A percentile compares a stretch with the other conserved stretches of the same genome.
phyloP scores from a whole-genome alignment of 1,284 basidiomycete species.

The Cryptococcus sp. region DNA sequence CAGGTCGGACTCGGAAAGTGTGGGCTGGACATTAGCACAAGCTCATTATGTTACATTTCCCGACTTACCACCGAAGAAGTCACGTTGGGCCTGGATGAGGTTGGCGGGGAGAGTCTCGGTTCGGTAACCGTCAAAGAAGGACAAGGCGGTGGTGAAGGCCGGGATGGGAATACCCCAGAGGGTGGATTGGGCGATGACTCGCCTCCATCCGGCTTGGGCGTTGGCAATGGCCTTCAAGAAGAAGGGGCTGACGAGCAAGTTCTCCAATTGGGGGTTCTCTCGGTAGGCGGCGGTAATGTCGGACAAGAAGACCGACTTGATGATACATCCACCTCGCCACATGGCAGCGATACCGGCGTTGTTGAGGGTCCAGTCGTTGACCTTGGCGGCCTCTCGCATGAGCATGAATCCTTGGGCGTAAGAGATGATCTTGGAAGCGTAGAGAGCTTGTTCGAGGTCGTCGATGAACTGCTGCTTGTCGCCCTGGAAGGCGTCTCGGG shows the following conservation, averaged over 20 bases:
- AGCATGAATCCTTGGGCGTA: slow-evolving; percentile 99
- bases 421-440: slow-evolving; percentile 98
- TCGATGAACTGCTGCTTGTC: slow-evolving; percentile 98
- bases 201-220: slow-evolving; percentile 97
- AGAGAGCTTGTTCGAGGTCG: slow-evolving; percentile 95
- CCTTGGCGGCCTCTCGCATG: slow-evolving; percentile 96
- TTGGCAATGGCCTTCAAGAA: slow-evolving; percentile 94
- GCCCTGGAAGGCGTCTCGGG: slow-evolving; percentile 88
- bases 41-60: neutral
- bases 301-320: slow-evolving; percentile 88
- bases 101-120: slow-evolving; percentile 86
- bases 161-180: slow-evolving; percentile 98
- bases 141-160: slow-evolving; percentile 91
- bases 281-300: slow-evolving; percentile 91
- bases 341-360: slow-evolving; percentile 96
- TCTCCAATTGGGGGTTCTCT: slow-evolving; percentile 82
- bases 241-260: slow-evolving; percentile 93
- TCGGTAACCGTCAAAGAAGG: slow-evolving; percentile 97
- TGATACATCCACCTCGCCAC: slow-evolving; percentile 99
- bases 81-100: slow-evolving; percentile 82
- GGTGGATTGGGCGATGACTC: slow-evolving; percentile 90
- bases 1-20: slow-evolving; percentile 85
- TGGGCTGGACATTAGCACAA: slow-evolving; percentile 60
- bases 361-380: slow-evolving; percentile 60
- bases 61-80: slow-evolving; percentile 48